These are phyloP conservation scores for Calycina herbarum DNA, from an alignment of 2,329 filamentous ascomycete genomes.

Conservation along the genomic window DNA sequence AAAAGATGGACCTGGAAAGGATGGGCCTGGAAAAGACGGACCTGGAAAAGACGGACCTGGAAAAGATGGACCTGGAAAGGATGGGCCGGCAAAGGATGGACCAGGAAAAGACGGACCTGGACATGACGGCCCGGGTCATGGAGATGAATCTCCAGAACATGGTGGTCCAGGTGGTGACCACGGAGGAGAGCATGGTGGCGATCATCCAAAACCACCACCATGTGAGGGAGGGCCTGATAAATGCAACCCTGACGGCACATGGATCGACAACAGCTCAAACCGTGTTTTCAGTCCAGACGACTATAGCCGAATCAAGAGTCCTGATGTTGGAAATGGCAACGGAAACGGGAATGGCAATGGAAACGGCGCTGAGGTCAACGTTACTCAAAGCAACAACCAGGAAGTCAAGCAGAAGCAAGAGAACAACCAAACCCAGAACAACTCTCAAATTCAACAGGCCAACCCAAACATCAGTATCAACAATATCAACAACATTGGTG, in stretches of 20 bases:
- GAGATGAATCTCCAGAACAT: not conserved
- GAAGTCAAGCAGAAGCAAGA: constrained; percentile 3
- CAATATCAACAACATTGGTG: not conserved
- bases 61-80: too few species aligned
- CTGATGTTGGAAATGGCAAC: constrained; percentile 8
- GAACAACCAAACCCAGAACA: constrained; percentile 6
- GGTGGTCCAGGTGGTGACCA: not conserved
- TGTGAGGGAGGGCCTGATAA: constrained; percentile 45
- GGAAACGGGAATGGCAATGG: constrained; percentile 9
- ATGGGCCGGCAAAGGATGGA: too few species aligned
- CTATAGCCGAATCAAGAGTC: not conserved
- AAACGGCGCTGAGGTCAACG: constrained; percentile 11
- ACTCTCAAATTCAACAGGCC: constrained; percentile 1
- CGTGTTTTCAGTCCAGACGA: constrained; percentile 4
- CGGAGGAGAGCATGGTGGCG: not conserved
- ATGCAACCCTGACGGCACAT: constrained; percentile 58
- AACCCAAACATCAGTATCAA: not conserved
- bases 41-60: too few species aligned
- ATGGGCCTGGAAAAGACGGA: not conserved
- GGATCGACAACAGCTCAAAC: constrained; percentile 28
- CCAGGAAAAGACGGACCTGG: not conserved
- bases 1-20: too few species aligned
- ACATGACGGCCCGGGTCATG: not conserved
- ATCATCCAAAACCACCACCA: not conserved
- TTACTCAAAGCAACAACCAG: not conserved